Percentiles rank a stretch among this genome's conserved stretches.
Evolutionary conservation across 129 eudicot species (phyloP).

Genomic region (Flaveria sonorensis): DNA sequence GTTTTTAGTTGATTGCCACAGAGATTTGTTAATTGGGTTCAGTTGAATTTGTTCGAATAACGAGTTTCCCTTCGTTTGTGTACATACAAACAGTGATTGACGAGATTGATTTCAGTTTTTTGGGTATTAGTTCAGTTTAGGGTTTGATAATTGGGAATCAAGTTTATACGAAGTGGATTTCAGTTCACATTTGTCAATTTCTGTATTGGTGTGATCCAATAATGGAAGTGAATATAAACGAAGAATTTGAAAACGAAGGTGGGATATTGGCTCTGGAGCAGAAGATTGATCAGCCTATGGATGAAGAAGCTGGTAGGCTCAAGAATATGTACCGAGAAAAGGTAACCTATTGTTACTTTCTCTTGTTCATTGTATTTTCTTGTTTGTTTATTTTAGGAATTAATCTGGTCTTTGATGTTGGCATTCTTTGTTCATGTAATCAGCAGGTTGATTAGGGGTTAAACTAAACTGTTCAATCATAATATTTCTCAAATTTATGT

Average conservation of each 20-base stretch:
- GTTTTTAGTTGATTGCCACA: too few relatives aligned
- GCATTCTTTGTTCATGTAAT: constrained; percentile 2
- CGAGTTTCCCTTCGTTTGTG: not conserved
- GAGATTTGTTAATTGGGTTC: not conserved
- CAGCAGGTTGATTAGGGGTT: not conserved
- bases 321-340: constrained; percentile 72
- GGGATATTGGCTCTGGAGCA: constrained; percentile 14
- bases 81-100: not conserved
- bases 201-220: not conserved
- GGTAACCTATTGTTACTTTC: constrained; percentile 30
- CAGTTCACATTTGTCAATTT: constrained; percentile 1
- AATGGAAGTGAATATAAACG: constrained; percentile 53
- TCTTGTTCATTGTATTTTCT: not conserved
- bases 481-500: not conserved
- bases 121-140: too few relatives aligned
- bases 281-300: constrained; percentile 10
- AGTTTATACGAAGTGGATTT: not conserved
- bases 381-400: not conserved
- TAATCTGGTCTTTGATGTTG: constrained; percentile 1
- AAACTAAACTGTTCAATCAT: not conserved
- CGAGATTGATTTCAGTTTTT: not conserved
- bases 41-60: not conserved
- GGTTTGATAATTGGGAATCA: constrained; percentile 1
- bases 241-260: not conserved
- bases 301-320: constrained; percentile 81